Evolutionary conservation across 73 alveolate genomes (phyloP), one percentile per base, ranked within the genome.

Genomic region (Tetrahymena malaccensis): DNA sequence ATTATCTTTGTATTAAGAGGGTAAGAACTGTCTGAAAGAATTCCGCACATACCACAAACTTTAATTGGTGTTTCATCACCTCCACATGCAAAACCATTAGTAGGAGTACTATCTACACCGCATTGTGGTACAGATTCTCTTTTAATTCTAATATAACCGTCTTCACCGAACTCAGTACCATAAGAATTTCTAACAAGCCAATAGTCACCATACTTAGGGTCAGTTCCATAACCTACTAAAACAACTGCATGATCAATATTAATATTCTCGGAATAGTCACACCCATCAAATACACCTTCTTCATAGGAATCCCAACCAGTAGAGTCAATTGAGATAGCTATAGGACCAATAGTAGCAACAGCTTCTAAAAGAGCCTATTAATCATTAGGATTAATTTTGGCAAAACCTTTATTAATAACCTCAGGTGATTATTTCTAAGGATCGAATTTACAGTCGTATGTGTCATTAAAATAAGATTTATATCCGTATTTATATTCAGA

Each of bases 221-320:
- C 85, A 43, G 93, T 94, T 21, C 99, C 99, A 94, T 94, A 98
- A 55, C 99, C 99, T 9, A 98, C 98, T 33, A 98, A 97, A 37
- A 97, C 96, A 94, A 96, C 99, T 33, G 98, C 98, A 94, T 98
- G 99, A 96, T 97, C 97, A n/a, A 97, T 93, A 44, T 94, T 58
- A 70, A 70, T 95, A 50, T 83, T 44, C 19, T 27, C 38, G 3
- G 34, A 70, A n/a, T 70, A 70, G 19, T 27, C 37, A 25, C 89
- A n/a, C 4, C 89, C 38, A 12, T 70, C 37, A 70, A 27, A 70
- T 19, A 70, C 34, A 70, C 89, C 37, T n/a, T 70, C 89, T 70
- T 70, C 34, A 70, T 70, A 27, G 11, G 22, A 27, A 70, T 70
- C 37, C 37, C 34, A 70, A 70, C 35, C 21, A 2, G 37, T 22